A percentile compares a stretch with the other conserved stretches of the same genome.
Conservation (phyloP, 768 basidiomycete genomes). For the Boletus rubescentipes region DNA sequence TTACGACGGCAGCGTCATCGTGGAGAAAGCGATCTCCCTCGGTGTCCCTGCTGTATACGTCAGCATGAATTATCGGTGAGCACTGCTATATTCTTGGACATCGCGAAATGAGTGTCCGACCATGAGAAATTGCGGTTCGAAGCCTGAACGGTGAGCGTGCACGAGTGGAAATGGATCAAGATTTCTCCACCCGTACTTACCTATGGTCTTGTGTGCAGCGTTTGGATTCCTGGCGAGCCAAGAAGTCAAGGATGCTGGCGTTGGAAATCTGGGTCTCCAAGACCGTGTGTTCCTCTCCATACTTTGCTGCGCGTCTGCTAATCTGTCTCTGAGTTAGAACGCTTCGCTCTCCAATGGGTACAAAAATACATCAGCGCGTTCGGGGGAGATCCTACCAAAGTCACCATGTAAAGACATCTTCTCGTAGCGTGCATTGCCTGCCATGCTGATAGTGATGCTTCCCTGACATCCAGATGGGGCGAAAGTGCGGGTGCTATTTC, state of each 20-base stretch:
- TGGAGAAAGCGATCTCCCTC: conserved; percentile 32
- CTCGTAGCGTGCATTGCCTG: neutral
- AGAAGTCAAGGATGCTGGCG: conserved; percentile 39
- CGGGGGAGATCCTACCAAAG: conserved; percentile 56
- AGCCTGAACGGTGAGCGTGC: conserved; percentile 9
- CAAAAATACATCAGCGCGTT: conserved; percentile 58
- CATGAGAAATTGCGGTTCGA: neutral
- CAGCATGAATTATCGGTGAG: conserved; percentile 43
- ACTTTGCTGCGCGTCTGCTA: neutral
- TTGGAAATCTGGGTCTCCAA: conserved; percentile 48
- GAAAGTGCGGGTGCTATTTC: conserved; percentile 39
- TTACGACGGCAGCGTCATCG: conserved; percentile 24
- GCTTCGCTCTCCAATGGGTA: conserved; percentile 50
- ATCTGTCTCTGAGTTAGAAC: conserved; percentile 6
- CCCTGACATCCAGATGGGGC: conserved; percentile 27
- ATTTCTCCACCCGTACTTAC: neutral
- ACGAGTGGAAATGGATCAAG: neutral
- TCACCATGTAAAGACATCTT: conserved; percentile 24
- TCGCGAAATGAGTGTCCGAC: neutral
- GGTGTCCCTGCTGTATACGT: conserved; percentile 39
- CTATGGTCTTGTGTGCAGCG: conserved; percentile 3
- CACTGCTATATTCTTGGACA: neutral
- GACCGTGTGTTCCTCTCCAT: conserved; percentile 33
- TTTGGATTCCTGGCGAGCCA: conserved; percentile 44
- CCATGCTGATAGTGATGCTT: neutral